Evolutionary conservation across 768 basidiomycete genomes (phyloP), one percentile per base, ranked within the genome.

Genomic region (Hysterangium stoloniferum): DNA sequence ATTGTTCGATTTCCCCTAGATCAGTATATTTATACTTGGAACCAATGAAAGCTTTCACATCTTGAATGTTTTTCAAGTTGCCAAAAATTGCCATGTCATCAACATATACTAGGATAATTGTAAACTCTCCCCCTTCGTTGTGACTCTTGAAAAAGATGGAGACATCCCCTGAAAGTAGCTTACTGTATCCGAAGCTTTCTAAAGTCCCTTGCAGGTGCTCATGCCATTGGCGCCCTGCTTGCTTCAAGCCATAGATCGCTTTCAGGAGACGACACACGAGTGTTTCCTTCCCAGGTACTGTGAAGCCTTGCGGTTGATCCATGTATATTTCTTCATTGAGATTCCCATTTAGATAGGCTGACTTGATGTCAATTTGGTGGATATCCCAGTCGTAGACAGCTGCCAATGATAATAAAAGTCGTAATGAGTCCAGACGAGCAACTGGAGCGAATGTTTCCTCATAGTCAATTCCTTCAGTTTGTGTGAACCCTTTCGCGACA

Each of bases 221-320:
- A 48, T 74, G 67, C 65, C 68, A 73, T 4, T 63, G 48, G 1
- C 59, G 31, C 0, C 64, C 62, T 6, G 56, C 57, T 42, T 71
- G 66, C 38, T 68, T 67, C 57, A 71, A 61, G 0, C 71, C 64
- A 41, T 72, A 72, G 0, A 71, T 52, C 1, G 60, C 56, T 27
- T 57, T 56, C 11, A 50, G 36, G 1, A 66, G 28, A 13, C 45
- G 25, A 20, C 38, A 41, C 8, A 41, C 38, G 22, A 41, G 20
- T 8, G 12, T 11, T 20, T 41, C 38, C 38, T 9, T 22, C 8
- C 38, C 38, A 12, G 38, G 38, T 41, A 64, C 58, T 0, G 52
- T 4, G 20, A 45, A 54, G 9, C 54, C 54, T 24, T 46, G 32
- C 36, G 38, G 64, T 20, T 65, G 66, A 0, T 52, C 36, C 64